phyloP scores from a whole-genome alignment of 306 rosid genomes.

The Inga oerstediana region DNA sequence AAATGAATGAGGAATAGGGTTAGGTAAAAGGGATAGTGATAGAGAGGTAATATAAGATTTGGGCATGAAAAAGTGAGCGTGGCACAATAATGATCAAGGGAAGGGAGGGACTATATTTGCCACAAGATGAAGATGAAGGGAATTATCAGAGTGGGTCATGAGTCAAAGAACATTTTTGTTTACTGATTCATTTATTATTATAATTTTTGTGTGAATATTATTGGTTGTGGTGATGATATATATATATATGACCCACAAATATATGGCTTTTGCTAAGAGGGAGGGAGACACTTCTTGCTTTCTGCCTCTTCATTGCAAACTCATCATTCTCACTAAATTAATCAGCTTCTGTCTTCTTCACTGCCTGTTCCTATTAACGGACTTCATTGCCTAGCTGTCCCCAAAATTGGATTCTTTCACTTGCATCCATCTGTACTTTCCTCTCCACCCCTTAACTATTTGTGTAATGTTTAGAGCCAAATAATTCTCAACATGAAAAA shows the following conservation, averaged over 20 bases:
- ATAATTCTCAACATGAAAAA: not conserved
- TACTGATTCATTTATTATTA: not conserved
- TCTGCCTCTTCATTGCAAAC: not conserved
- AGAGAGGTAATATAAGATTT: not conserved
- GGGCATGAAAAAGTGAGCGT: constrained; percentile 35
- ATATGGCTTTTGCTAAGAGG: not conserved
- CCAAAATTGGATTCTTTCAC: not conserved
- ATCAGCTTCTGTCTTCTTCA: not conserved
- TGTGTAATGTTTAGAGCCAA: not conserved
- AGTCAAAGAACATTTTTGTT: not conserved
- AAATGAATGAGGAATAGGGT: not conserved
- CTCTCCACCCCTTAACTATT: not conserved
- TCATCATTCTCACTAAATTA: not conserved
- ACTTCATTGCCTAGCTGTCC: not conserved
- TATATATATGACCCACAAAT: constrained; percentile 6
- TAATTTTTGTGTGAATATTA: not conserved
- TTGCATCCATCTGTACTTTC: too few relatives aligned
- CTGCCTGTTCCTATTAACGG: not conserved
- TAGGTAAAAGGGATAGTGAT: not conserved
- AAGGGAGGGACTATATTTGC: constrained; percentile 36
- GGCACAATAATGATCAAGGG: constrained; percentile 36
- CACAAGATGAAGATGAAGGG: constrained; percentile 28
- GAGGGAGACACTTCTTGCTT: not conserved
- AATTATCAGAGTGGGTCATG: constrained; percentile 8
- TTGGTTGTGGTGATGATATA: not conserved